Evolutionary conservation across 805 yeast genomes (phyloP).

Genomic region (Zygosaccharomyces rouxii): DNA sequence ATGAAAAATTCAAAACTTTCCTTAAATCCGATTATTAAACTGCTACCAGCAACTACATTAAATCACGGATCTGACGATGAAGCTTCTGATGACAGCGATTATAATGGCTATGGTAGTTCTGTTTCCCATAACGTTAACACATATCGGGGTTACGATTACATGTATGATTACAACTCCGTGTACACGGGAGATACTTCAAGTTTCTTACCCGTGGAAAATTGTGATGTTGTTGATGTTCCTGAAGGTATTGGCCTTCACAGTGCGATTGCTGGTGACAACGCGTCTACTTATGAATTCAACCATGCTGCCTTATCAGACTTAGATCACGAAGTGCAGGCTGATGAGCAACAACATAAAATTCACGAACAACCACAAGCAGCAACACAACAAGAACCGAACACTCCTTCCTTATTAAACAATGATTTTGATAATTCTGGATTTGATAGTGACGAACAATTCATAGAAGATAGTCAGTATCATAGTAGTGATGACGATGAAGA

Average conservation of each 20-base stretch:
- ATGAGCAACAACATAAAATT: slow-evolving; percentile 2
- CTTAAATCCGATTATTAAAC: slow-evolving; percentile 57
- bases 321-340: not conserved
- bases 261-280: slow-evolving; percentile 29
- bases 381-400: too few relatives aligned
- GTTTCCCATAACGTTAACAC: slow-evolving; percentile 71
- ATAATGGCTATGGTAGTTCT: slow-evolving; percentile 45
- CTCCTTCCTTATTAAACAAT: slow-evolving; percentile 11
- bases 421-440: slow-evolving; percentile 24
- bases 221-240: slow-evolving; percentile 36
- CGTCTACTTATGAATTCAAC: slow-evolving; percentile 13
- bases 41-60: slow-evolving; percentile 80
- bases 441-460: slow-evolving; percentile 31
- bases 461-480: slow-evolving; percentile 20
- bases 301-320: slow-evolving; percentile 11
- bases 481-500: slow-evolving; percentile 25
- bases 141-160: slow-evolving; percentile 69
- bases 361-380: not conserved
- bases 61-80: slow-evolving; percentile 71
- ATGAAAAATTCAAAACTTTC: slow-evolving; percentile 12
- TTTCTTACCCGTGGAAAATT: slow-evolving; percentile 33
- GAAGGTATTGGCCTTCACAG: slow-evolving; percentile 33
- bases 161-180: slow-evolving; percentile 76
- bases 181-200: slow-evolving; percentile 49
- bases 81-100: slow-evolving; percentile 40